Evolutionary conservation across 2,329 filamentous ascomycete genomes (phyloP).

Genomic region (Aspergillus caelatus): DNA sequence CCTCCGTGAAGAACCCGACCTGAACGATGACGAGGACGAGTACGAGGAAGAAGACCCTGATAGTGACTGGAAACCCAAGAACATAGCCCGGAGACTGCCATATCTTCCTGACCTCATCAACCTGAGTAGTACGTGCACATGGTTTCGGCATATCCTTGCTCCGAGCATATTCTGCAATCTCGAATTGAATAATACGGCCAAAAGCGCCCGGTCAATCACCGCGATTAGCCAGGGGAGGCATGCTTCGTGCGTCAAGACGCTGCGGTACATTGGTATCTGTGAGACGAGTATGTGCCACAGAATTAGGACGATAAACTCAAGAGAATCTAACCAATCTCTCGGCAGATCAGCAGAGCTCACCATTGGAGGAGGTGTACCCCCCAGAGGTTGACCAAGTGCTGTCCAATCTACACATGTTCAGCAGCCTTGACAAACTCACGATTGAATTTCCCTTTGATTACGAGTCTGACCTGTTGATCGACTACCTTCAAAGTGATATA

Average conservation of each 20-base stretch:
- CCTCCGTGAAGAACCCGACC: neutral
- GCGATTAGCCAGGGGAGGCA: neutral
- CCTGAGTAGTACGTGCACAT: neutral
- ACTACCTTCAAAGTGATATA: neutral
- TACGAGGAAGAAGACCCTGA: neutral
- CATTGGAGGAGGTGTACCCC: neutral
- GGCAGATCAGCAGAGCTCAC: neutral
- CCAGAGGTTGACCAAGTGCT: neutral
- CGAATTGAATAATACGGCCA: neutral
- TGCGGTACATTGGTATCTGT: slow-evolving; percentile 4
- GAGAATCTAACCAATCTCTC: neutral
- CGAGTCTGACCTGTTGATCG: neutral
- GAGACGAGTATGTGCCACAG: neutral
- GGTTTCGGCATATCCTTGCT: neutral
- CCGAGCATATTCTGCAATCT: neutral
- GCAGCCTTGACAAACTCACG: neutral
- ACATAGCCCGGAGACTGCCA: neutral
- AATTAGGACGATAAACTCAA: neutral
- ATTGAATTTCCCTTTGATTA: slow-evolving; percentile 2
- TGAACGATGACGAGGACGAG: neutral
- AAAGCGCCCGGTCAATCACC: neutral
- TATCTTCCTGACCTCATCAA: neutral
- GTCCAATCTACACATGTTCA: neutral
- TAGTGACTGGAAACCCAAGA: neutral
- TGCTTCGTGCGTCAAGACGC: neutral